Evolutionary conservation across 1,284 basidiomycete species (phyloP), one percentile per base, ranked within the genome.

Genomic region (Nidula niveotomentosa): DNA sequence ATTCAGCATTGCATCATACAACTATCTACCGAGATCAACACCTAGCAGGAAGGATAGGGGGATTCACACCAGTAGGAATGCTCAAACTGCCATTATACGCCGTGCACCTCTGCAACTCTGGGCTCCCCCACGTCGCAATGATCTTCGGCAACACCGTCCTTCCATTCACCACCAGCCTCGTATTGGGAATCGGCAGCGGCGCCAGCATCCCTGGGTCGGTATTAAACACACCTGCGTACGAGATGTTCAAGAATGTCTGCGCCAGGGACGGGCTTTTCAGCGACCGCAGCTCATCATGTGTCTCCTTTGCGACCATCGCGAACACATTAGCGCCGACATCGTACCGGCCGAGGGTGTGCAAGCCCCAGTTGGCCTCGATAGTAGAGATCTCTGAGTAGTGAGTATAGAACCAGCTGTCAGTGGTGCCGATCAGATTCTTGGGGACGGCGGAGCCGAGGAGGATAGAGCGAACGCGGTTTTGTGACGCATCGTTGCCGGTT

Each of bases 331-430:
- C 62, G 44, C 64, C 65, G 15, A 65, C 65, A 64, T 86, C 84
- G 43, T 75, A 73, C 48, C 84, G 79, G 34, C 85, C 84, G 18
- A 87, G 80, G 18, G 78, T 79, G 50, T 76, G 76, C 18, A 88
- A 77, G 35, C 70, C 69, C 84, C 86, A 90, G 75, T 90, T 90
- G 48, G 78, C 76, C 70, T 88, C 68, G 30, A 87, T 79, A 5
- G 85, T 83, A 13, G 80, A 78, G 48, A 90, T 65, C 47, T 69
- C 64, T 7, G 84, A 85, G 72, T 88, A 90, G 68, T 90, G 88
- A 1, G 83, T 81, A 68, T 87, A 87, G 72, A 77, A 85, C 0
- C 74, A 79, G 13, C 69, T 52, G 64, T 86, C 85, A 30, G 65
- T 75, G 8, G 78, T 82, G 23, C 78, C 78, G 13, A 66, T 62